Evolutionary conservation across 805 yeast species (phyloP), one percentile per base, ranked within the genome.

Genomic region (Torulaspora maleeae): DNA sequence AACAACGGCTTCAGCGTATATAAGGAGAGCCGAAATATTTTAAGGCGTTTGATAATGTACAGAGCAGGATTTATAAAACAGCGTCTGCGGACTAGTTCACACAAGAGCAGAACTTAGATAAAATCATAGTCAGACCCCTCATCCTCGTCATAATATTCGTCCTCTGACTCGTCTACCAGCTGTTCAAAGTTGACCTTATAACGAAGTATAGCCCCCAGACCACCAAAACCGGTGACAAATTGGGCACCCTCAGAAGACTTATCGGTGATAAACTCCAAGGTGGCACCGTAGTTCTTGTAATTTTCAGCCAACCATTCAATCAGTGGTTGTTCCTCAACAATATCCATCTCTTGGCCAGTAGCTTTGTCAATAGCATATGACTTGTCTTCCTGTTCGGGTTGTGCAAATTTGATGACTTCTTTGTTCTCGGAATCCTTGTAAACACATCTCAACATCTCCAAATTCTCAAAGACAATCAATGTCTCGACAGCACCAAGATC

Each of bases 261-360:
- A 73, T 93, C 98, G 41, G 97, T 86, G 56, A 93, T 96, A 59
- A 93, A 93, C 74, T 93, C 99, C 60, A 93, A 77, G 49, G 84
- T 80, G 43, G 99, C 96, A 78, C 99, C 99, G 61, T 79, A 93
- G 61, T 78, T 85, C 66, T 82, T 85, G 73, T 93, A 93, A 71
- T 89, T 87, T 73, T 91, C 99, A 40, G 99, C 98, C 53, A 93
- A 76, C 99, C 99, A 93, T 72, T 93, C 99, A 54, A 93, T 77
- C 59, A 93, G 77, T 33, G 88, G 80, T 70, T 80, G 82, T 67
- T 93, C 98, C 43, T 81, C 82, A 30, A 85, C 78, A 43, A 86
- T 71, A 67, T 93, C 99, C 85, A 93, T 85, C 67, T 93, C 98
- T 45, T 80, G 74, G 43, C 98, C 99, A 30, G 95, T 85, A 43